Evolutionary conservation across 192 early-diverging fungal genomes (phyloP).

Genomic region (Funneliformis mosseae): DNA sequence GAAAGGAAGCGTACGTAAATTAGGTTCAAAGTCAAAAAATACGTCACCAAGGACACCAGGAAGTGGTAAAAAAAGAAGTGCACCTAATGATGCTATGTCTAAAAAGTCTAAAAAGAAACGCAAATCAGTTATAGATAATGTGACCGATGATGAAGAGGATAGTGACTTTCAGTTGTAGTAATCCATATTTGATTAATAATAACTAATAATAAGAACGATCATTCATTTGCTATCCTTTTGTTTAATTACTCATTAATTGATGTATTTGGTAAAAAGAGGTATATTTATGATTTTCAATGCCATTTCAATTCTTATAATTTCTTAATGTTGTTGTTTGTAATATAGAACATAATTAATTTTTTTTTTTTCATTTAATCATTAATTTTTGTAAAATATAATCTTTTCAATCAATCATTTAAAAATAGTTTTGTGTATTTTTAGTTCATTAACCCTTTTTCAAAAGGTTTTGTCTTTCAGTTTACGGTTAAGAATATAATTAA

Average conservation of each 20-base stretch:
- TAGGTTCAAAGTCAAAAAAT: background rate
- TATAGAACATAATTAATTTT: background rate
- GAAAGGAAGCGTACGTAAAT: conserved; percentile 21
- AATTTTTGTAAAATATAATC: background rate
- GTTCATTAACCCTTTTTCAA: background rate
- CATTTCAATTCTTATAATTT: too few species aligned
- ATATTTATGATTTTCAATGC: too few species aligned
- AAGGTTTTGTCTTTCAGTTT: background rate
- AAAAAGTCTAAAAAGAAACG: conserved; percentile 17
- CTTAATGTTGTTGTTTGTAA: background rate
- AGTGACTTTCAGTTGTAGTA: conserved; percentile 22
- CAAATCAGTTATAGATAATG: conserved; percentile 14
- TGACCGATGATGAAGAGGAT: conserved; percentile 16
- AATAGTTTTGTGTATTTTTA: background rate
- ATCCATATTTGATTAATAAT: background rate
- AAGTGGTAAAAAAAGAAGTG: conserved; percentile 5
- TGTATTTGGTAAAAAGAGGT: too few species aligned
- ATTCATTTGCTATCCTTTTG: too few species aligned
- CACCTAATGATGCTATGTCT: background rate
- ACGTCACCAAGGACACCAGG: background rate
- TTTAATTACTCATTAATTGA: too few species aligned
- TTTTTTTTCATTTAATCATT: background rate
- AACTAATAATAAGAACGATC: background rate
- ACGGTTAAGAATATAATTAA: too few species aligned
- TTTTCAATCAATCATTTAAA: background rate